phyloP scores from a whole-genome alignment of 2,329 filamentous ascomycete species.

The Monascus ruber region DNA sequence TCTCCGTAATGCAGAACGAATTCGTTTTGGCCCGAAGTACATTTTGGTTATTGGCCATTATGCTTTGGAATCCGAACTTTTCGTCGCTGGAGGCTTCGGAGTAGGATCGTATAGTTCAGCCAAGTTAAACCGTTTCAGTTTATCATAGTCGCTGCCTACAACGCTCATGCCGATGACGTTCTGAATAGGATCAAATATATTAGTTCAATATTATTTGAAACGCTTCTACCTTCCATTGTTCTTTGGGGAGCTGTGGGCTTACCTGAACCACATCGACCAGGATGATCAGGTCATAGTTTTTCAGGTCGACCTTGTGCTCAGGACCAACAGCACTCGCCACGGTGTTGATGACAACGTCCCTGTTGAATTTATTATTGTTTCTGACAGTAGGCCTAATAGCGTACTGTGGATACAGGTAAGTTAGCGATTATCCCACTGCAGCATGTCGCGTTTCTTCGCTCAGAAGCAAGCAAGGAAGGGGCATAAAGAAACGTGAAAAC shows the following conservation, averaged over 20 bases:
- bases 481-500: conserved; percentile 7
- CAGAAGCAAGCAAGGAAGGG: too few relatives aligned
- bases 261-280: conserved; percentile 53
- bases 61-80: conserved; percentile 1
- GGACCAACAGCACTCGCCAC: conserved; percentile 48
- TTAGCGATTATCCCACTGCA: not conserved
- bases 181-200: conserved; percentile 23
- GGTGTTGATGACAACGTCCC: conserved; percentile 48
- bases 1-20: too few relatives aligned
- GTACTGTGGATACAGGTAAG: conserved; percentile 34
- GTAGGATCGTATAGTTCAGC: conserved; percentile 48
- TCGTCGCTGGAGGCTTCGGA: conserved; percentile 14
- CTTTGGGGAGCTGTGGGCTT: conserved; percentile 10
- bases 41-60: not conserved
- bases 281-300: conserved; percentile 49
- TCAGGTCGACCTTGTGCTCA: conserved; percentile 49
- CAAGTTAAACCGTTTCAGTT: conserved; percentile 52
- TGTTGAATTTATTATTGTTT: conserved; percentile 46
- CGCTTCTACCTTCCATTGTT: not conserved
- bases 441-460: not conserved
- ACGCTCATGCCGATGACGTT: conserved; percentile 55
- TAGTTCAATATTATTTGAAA: not conserved
- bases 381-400: conserved; percentile 52
- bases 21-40: too few relatives aligned
- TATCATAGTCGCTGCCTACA: conserved; percentile 47